Percentiles rank a stretch among this genome's conserved stretches.
These are phyloP conservation scores for Chytriomyces sp. DNA, from an alignment of 192 early-diverging fungal genomes.

Conservation along the genomic window DNA sequence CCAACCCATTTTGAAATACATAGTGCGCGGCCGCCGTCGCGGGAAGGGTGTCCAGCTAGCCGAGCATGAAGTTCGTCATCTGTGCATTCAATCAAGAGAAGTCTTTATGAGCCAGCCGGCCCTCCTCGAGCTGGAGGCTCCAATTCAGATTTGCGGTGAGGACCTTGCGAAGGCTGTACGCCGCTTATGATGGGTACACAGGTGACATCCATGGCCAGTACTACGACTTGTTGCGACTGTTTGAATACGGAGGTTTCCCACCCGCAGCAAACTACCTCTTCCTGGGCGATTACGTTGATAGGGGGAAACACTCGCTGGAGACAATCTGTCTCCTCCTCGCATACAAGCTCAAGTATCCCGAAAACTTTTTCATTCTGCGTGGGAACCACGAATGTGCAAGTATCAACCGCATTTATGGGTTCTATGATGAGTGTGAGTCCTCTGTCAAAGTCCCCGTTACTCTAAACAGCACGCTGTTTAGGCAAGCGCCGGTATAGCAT, in stretches of 20 bases:
- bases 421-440: conserved; percentile 91
- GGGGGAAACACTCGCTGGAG: conserved; percentile 96
- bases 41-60: conserved; percentile 94
- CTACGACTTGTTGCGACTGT: conserved; percentile 92
- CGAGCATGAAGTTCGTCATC: conserved; percentile 90
- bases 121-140: conserved; percentile 87
- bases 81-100: conserved; percentile 89
- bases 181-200: neutral
- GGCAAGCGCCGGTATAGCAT: conserved; percentile 97
- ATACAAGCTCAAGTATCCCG: conserved; percentile 99
- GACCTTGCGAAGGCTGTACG: too few species aligned
- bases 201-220: conserved; percentile 94
- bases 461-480: conserved; percentile 33
- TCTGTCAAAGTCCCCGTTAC: neutral
- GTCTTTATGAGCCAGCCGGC: conserved; percentile 92
- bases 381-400: conserved; percentile 99
- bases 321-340: conserved; percentile 94
- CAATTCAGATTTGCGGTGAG: conserved; percentile 93
- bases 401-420: conserved; percentile 95
- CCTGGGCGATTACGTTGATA: conserved; percentile 96
- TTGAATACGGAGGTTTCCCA: conserved; percentile 95
- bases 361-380: conserved; percentile 98
- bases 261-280: conserved; percentile 96
- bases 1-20: neutral
- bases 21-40: conserved; percentile 89